Evolutionary conservation across 2,329 filamentous ascomycete species (phyloP), one percentile per base, ranked within the genome.

Genomic region (Exophiala phaeomuriformis): DNA sequence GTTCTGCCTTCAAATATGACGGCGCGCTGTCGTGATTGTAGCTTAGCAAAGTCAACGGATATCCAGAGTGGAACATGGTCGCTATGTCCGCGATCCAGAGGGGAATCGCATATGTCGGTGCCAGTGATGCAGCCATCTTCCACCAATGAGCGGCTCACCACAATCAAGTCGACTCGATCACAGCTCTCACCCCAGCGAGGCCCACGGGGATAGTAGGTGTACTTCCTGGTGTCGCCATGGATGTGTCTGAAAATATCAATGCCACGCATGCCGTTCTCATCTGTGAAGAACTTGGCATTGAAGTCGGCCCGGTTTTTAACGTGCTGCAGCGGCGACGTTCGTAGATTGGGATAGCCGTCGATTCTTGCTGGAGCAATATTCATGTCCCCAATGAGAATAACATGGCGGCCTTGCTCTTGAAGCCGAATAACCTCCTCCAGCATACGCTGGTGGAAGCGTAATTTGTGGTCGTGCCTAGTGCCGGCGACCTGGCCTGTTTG

Each of bases 31-130:
- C 41, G n/a, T 28, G 29, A 33, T 12, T 9, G 6, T 27, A 55
- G 10, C 35, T 52, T 57, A 10, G 41, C 27, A 2, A 57, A 10
- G 33, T 55, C 46, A 39, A 69, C 46, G 37, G 66, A 65, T 12
- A 73, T 70, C 69, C 70, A 77, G 4, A 81, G 61, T 0, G 77
- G 77, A 10, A 77, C 75, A 67, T 80, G 77, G 65, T 80, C 77
- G 63, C 77, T 79, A 1, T 72, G 69, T 1, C 75, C 76, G 37
- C 77, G 67, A 55, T 79, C 77, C 55, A 56, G 62, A 10, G 67
- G 58, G 28, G 64, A 72, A 30, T 73, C 72, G 52, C 71, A 64
- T 10, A 76, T 75, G 3, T 69, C 72, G 43, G 68, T 69, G 9
- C 61, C 64, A 9, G 52, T 62, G 3, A 76, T 47, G 4, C 47